These are phyloP conservation scores for Brassica juncea DNA, from an alignment of 345 rosid species.

Conservation along the genomic window DNA sequence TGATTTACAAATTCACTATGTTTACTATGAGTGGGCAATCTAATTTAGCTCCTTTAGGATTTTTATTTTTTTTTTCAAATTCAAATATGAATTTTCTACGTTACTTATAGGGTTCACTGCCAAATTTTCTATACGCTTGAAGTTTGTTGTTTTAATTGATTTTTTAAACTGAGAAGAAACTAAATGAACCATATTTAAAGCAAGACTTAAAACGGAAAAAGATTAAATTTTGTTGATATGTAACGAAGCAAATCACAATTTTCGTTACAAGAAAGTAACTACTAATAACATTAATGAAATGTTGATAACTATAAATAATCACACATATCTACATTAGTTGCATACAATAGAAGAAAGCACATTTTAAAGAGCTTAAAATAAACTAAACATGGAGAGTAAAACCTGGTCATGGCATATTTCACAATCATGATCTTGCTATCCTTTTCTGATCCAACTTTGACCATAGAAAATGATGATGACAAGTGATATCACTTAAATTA, in stretches of 20 bases:
- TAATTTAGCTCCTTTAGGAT: too few species aligned
- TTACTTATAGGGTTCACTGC: too few species aligned
- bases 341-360: not conserved
- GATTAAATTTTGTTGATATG: not conserved
- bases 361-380: not conserved
- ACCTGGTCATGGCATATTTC: not conserved
- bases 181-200: not conserved
- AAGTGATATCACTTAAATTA: too few species aligned
- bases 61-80: too few species aligned
- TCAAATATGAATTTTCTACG: too few species aligned
- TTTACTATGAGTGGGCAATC: too few species aligned
- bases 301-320: not conserved
- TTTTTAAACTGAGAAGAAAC: too few species aligned
- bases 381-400: constrained; percentile 11
- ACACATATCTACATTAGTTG: not conserved
- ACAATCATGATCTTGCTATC: constrained; percentile 3
- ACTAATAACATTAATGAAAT: not conserved
- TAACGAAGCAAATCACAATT: not conserved
- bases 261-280: not conserved
- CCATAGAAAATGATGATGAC: not conserved
- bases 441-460: not conserved
- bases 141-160: too few species aligned
- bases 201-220: not conserved
- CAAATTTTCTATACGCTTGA: too few species aligned
- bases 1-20: too few species aligned